Evolutionary conservation across 2,329 filamentous ascomycete species (phyloP), one percentile per base, ranked within the genome.

Genomic region (Rasamsonia emersonii): DNA sequence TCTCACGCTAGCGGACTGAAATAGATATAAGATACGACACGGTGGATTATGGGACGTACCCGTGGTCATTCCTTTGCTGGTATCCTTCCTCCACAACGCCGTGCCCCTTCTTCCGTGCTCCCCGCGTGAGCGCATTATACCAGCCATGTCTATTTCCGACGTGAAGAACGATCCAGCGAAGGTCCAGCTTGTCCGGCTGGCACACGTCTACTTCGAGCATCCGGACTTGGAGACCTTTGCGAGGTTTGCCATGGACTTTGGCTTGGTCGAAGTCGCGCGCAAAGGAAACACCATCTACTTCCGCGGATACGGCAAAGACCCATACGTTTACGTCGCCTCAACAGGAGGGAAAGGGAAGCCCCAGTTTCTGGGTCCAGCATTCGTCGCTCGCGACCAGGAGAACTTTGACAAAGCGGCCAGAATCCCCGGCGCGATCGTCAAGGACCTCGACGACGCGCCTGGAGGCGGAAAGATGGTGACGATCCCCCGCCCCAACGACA

Each of bases 221-320:
- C 32, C 37, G 9, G 42, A 54, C 27, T 32, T 58, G 1, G 36
- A 51, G 2, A 36, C 35, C 13, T 48, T 51, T 14, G 17, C 37
- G 8, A 33, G 25, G 4, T 59, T 59, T 18, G 45, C 49, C 1
- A 21, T 31, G 1, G 55, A 56, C 29, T 59, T 59, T 33, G 54
- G 56, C 7, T 46, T 58, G 5, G 32, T 45, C 1, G 41, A 49
- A 28, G 50, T 39, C 5, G 30, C 43, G 21, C 41, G 41, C 1
- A 36, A 35, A 2, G 62, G 58, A 17, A 56, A 65, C 27, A 64
- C 57, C 35, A 68, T 71, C 18, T 80, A 72, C 59, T 77, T 69
- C 51, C 68, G 72, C 24, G 76, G 76, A 11, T 79, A 77, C 45
- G 74, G 76, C 9, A 56, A 55, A 5, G 74, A 79, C 42, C 73